These are phyloP conservation scores for Corchorus olitorius DNA, from an alignment of 345 rosid genomes.

Conservation along the genomic window DNA sequence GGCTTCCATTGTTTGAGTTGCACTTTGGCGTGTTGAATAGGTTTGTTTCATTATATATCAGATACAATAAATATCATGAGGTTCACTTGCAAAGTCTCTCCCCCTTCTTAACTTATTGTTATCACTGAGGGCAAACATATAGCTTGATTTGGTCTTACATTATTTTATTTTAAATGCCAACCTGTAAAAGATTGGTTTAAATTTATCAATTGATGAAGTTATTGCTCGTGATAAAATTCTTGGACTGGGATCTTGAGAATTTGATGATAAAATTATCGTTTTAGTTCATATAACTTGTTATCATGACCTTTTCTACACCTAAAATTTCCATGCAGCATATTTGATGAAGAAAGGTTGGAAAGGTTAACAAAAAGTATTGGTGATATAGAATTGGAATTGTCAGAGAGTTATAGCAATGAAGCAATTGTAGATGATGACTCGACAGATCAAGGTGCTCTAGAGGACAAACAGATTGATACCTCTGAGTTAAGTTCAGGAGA, in stretches of 20 bases:
- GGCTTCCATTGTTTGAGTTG: conserved; percentile 91
- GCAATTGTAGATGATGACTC: conserved; percentile 35
- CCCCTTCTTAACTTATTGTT: neutral
- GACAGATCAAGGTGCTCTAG: conserved; percentile 31
- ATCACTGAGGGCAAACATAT: neutral
- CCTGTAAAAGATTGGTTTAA: neutral
- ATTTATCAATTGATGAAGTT: neutral
- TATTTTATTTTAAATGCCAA: neutral
- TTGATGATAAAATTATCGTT: neutral
- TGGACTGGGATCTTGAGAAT: neutral
- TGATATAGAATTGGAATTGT: conserved; percentile 52
- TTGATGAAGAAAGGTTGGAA: conserved; percentile 89
- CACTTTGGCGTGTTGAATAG: conserved; percentile 90
- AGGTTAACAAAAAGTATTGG: conserved; percentile 64
- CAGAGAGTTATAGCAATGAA: conserved; percentile 32
- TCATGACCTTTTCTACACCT: conserved; percentile 15
- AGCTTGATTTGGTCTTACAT: conserved; percentile 1
- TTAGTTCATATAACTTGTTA: neutral
- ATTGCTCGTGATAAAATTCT: neutral
- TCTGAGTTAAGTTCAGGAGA: conserved; percentile 36
- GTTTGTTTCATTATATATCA: conserved; percentile 32
- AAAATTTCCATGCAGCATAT: conserved; percentile 51
- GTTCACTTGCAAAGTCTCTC: neutral
- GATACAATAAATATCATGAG: neutral
- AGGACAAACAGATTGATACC: conserved; percentile 34